Percentiles rank a stretch among this genome's conserved stretches.
Evolutionary conservation across 768 basidiomycete genomes (phyloP).

Genomic region (Suillus brevipes): DNA sequence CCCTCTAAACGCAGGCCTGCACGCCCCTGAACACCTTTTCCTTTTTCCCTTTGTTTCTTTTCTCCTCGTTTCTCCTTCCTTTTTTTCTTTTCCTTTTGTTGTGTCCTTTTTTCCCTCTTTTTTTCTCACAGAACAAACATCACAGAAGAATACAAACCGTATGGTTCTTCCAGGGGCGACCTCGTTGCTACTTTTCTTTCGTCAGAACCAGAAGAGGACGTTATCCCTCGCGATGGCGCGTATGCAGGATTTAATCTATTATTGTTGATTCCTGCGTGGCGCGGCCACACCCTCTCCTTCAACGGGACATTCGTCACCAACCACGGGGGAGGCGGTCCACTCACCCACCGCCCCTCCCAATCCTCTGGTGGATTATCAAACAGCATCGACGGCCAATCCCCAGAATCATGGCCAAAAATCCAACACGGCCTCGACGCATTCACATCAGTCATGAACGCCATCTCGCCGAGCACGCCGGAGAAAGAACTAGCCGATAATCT

Average conservation of each 20-base stretch:
- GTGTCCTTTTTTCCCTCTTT: not conserved
- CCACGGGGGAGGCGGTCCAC: slow-evolving; percentile 45
- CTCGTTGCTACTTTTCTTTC: slow-evolving; percentile 69
- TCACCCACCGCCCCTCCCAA: too few relatives aligned
- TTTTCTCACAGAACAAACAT: slow-evolving; percentile 72
- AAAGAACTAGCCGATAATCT: slow-evolving; percentile 55
- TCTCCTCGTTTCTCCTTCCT: too few relatives aligned
- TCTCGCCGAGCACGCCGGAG: slow-evolving; percentile 44
- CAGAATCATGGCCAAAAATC: slow-evolving; percentile 74
- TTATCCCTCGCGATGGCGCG: slow-evolving; percentile 45
- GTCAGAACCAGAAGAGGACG: slow-evolving; percentile 51
- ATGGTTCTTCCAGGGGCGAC: slow-evolving; percentile 63
- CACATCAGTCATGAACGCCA: slow-evolving; percentile 39
- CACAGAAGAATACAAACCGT: slow-evolving; percentile 54
- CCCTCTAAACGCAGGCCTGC: slow-evolving; percentile 4
- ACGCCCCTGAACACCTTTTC: slow-evolving; percentile 1
- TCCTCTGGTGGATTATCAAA: too few relatives aligned
- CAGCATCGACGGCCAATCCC: slow-evolving; percentile 65
- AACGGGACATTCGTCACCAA: slow-evolving; percentile 66
- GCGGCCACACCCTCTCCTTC: slow-evolving; percentile 38
- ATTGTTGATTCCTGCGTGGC: not conserved
- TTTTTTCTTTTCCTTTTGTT: too few relatives aligned
- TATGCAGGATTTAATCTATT: slow-evolving; percentile 85
- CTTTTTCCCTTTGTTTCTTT: too few relatives aligned
- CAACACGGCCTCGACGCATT: slow-evolving; percentile 54